These are phyloP conservation scores for Fusarium torreyae DNA, from an alignment of 2,329 filamentous ascomycete species.

Conservation along the genomic window DNA sequence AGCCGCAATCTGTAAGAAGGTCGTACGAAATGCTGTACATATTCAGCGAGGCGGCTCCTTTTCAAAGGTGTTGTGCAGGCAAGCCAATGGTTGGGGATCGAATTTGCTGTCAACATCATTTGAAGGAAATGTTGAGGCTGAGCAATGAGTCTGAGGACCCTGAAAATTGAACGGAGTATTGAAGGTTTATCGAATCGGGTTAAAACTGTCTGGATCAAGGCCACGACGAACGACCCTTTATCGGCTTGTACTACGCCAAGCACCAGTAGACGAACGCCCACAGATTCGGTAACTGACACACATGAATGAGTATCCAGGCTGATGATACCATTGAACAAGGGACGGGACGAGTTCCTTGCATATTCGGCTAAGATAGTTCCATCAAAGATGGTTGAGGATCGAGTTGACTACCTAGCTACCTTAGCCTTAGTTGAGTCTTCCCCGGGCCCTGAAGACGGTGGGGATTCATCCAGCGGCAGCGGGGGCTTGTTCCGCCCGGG, in stretches of 20 bases:
- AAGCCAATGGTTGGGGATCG: conserved; percentile 10
- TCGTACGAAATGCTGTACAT: conserved; percentile 45
- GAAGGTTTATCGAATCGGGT: background rate
- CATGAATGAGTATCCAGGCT: conserved; percentile 12
- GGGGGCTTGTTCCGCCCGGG: conserved; percentile 11
- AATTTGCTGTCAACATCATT: conserved; percentile 3
- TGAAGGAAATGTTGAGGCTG: conserved; percentile 18
- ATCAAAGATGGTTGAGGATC: conserved; percentile 13
- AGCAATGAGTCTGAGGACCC: conserved; percentile 4
- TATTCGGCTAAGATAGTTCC: conserved; percentile 5
- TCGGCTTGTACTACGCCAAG: background rate
- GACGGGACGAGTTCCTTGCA: conserved; percentile 16
- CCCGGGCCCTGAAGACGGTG: conserved; percentile 14
- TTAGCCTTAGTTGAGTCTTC: conserved; percentile 17
- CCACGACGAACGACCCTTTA: background rate
- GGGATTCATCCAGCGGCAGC: conserved; percentile 3
- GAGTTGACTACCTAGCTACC: background rate
- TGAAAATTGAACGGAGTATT: background rate
- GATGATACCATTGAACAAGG: conserved; percentile 15
- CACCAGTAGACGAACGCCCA: background rate
- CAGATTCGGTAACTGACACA: conserved; percentile 15
- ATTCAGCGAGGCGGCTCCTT: conserved; percentile 24
- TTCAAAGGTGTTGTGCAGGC: conserved; percentile 15
- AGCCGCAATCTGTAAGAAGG: conserved; percentile 40
- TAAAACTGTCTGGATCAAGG: background rate